These are phyloP conservation scores for Aspergillus ochraceoroseus DNA, from an alignment of 2,329 filamentous ascomycete species.

Conservation along the genomic window DNA sequence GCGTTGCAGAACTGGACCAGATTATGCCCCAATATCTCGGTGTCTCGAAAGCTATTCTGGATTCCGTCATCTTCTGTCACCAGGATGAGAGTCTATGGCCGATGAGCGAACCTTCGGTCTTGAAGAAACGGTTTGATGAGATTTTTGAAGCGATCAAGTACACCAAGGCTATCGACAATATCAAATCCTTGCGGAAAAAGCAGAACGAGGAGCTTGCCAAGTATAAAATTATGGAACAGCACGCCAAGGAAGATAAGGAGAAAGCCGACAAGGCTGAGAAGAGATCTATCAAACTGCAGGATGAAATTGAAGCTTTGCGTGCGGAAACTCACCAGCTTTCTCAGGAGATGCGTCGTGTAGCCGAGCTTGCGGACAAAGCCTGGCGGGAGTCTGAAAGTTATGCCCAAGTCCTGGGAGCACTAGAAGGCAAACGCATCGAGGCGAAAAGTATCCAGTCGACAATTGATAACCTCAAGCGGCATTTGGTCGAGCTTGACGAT, in stretches of 20 bases:
- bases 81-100: constrained; percentile 98
- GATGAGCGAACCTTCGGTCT: constrained; percentile 73
- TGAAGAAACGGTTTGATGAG: constrained; percentile 95
- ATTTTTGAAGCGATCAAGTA: constrained; percentile 98
- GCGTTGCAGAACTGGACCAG: constrained; percentile 73
- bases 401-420: constrained; percentile 66
- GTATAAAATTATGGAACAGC: constrained; percentile 67
- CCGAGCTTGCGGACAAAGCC: constrained; percentile 57
- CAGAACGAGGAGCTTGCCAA: constrained; percentile 70
- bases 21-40: constrained; percentile 82
- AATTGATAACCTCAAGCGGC: constrained; percentile 63
- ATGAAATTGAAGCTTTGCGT: constrained; percentile 56
- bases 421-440: constrained; percentile 72
- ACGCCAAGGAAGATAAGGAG: constrained; percentile 79
- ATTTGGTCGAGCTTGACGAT: constrained; percentile 72
- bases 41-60: constrained; percentile 82
- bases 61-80: constrained; percentile 96
- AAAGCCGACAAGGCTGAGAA: constrained; percentile 69
- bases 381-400: constrained; percentile 70
- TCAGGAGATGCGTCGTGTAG: constrained; percentile 42
- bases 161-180: constrained; percentile 93
- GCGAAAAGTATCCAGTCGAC: constrained; percentile 65
- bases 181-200: constrained; percentile 79
- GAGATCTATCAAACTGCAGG: constrained; percentile 59
- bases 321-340: constrained; percentile 58